A percentile compares a stretch with the other conserved stretches of the same genome.
Conservation (phyloP, 2,329 filamentous ascomycete genomes). For the Phialophora tarda region DNA sequence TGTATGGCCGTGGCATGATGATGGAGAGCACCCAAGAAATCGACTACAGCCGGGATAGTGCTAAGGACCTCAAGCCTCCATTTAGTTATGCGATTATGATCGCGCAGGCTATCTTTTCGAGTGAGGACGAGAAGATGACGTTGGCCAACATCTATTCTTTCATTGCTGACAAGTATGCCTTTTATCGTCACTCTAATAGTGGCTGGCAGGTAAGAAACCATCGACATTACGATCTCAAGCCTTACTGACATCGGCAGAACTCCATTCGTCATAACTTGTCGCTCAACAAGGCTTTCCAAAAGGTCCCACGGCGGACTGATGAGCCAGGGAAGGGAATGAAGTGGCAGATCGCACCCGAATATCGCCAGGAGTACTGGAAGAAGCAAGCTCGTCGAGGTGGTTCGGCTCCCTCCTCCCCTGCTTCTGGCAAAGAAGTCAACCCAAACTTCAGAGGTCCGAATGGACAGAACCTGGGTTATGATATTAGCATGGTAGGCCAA, state of each 20-base stretch:
- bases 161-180: conserved; percentile 89
- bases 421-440: conserved; percentile 49
- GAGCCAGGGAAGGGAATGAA: conserved; percentile 99
- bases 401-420: conserved; percentile 53
- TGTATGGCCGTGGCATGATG: conserved; percentile 58
- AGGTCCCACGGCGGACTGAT: conserved; percentile 87
- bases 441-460: conserved; percentile 47
- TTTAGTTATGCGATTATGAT: conserved; percentile 98
- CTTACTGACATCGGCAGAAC: conserved; percentile 62
- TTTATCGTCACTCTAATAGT: conserved; percentile 81
- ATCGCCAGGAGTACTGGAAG: conserved; percentile 84
- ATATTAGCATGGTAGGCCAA: conserved; percentile 46
- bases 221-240: neutral
- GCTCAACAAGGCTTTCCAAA: conserved; percentile 91
- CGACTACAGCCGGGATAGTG: conserved; percentile 73
- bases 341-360: conserved; percentile 88
- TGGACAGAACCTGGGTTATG: conserved; percentile 42
- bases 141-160: conserved; percentile 91
- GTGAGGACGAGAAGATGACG: conserved; percentile 84
- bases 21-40: conserved; percentile 60
- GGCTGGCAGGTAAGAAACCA: conserved; percentile 81
- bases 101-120: conserved; percentile 90
- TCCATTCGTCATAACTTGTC: conserved; percentile 97
- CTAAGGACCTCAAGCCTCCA: conserved; percentile 90
- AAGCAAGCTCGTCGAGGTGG: conserved; percentile 58